Base-by-base conservation (phyloP, 225 moss, liverwort and hornwort genomes). In the Climacium dendroides region DNA sequence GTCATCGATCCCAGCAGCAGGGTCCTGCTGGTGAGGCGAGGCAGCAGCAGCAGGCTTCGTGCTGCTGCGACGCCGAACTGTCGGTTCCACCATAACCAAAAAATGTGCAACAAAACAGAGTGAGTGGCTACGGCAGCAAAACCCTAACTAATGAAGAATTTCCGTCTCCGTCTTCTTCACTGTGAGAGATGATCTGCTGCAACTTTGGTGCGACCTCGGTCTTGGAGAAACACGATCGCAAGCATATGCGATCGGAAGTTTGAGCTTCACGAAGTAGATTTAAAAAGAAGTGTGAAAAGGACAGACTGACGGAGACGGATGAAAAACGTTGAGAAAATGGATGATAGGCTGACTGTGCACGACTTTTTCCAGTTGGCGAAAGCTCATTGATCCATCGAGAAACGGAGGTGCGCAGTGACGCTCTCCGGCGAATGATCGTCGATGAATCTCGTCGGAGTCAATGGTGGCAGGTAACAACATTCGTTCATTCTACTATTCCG, bases 11-110 rank as follows among this genome's bases (percentile, higher is more conserved):
- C 85, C 82, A 15, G 85, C 85, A 26, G 89, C 89, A 85, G 90
- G 90, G 74, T 92, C 92, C 66, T 89, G 90, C 78, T 89, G 90
- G 88, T 89, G 85, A 79, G 87, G 89, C 69, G 90, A 74, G 5
- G 85, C 74, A 41, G 55, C 53, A 63, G 48, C 64, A 78, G 43
- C 75, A 63, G 85, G 79, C 87, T 90, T 87, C 47, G 57, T 34
- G 45, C 84, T 85, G 73, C 78, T 79, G 71, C 90, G 92, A 85
- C 89, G 92, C 6, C 90, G 92, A 43, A 83, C 74, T 82, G 86
- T 87, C 16, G 87, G 59, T 15, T 87, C 85, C 67, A 87, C 90
- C 92, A 92, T 92, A 39, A 80, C 85, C 71, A 59, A 43, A n/a
- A 52, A 53, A 19, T 13, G 66, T 34, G 25, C 34, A 5, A 35